These are phyloP conservation scores for Neurospora sp. DNA, from an alignment of 495 filamentous ascomycete genomes.

Conservation along the genomic window DNA sequence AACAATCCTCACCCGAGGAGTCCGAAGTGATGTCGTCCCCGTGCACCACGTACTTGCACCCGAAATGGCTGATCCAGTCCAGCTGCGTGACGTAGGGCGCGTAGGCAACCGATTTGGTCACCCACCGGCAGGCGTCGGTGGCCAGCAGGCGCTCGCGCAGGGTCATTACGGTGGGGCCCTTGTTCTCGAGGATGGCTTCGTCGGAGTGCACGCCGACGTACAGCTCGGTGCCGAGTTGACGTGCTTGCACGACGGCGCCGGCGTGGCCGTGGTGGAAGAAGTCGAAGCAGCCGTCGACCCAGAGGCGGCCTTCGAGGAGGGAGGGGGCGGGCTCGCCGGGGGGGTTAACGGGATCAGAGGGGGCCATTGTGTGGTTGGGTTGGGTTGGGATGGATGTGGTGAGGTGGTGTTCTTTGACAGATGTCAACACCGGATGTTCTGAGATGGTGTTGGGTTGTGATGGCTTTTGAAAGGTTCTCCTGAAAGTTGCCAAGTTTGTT, in stretches of 20 bases:
- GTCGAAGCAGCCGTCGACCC: slow-evolving; percentile 98
- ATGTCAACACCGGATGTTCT: too few relatives aligned
- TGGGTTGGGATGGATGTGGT: too few relatives aligned
- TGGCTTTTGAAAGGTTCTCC: too few relatives aligned
- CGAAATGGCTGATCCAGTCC: slow-evolving; percentile 87
- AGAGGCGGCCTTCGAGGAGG: slow-evolving; percentile 65
- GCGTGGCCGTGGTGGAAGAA: slow-evolving; percentile 98
- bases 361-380: slow-evolving; percentile 7
- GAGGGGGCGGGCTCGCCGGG: slow-evolving; percentile 28
- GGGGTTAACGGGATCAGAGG: slow-evolving; percentile 12
- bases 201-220: slow-evolving; percentile 91
- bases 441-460: too few relatives aligned
- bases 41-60: slow-evolving; percentile 90
- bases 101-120: slow-evolving; percentile 67
- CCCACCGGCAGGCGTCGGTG: slow-evolving; percentile 91
- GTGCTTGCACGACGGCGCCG: slow-evolving; percentile 80
- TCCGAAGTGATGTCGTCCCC: slow-evolving; percentile 98
- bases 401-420: too few relatives aligned
- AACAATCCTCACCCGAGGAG: slow-evolving; percentile 85
- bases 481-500: too few relatives aligned
- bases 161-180: slow-evolving; percentile 96
- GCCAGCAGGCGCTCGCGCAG: slow-evolving; percentile 79
- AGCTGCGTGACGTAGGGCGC: slow-evolving; percentile 94
- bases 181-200: slow-evolving; percentile 88
- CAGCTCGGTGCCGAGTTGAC: slow-evolving; percentile 69